Evolutionary conservation across 208 protist species (phyloP).

Genomic region (Leishmania lainsoni): DNA sequence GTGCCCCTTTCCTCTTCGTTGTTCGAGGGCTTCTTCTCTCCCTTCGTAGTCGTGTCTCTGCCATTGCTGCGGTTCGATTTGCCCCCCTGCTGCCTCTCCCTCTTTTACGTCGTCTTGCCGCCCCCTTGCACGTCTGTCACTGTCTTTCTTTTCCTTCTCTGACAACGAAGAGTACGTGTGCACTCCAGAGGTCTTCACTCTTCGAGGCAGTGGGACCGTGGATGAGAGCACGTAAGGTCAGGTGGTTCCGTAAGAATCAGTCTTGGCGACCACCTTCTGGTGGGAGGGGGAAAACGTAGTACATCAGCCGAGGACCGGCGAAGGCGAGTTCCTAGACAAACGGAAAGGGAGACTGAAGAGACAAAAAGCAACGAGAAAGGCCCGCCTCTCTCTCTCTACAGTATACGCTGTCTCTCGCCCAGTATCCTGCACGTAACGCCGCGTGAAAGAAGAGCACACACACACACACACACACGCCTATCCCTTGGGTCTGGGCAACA

Average conservation of each 20-base stretch:
- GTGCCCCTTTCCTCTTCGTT: background rate
- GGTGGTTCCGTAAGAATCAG: background rate
- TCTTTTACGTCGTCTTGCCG: background rate
- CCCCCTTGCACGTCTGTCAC: no score
- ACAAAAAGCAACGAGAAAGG: conserved; percentile 3
- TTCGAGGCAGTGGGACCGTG: background rate
- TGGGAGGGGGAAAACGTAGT: background rate
- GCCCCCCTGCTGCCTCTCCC: background rate
- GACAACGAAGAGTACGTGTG: background rate
- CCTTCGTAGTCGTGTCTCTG: background rate
- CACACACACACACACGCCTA: background rate
- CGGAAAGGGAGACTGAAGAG: background rate
- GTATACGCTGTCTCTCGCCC: background rate
- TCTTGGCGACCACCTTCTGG: background rate
- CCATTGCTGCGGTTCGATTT: no score
- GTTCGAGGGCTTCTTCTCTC: background rate
- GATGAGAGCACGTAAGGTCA: background rate
- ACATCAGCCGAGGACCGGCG: background rate
- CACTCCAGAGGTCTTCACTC: background rate
- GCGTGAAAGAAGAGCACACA: background rate
- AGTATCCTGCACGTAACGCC: background rate
- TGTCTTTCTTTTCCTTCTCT: background rate
- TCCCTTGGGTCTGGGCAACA: background rate
- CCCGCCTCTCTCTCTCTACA: background rate
- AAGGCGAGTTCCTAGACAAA: background rate